A percentile compares a stretch with the other conserved stretches of the same genome.
Conservation (phyloP, 2,329 filamentous ascomycete genomes). For the Exophiala phaeomuriformis region DNA sequence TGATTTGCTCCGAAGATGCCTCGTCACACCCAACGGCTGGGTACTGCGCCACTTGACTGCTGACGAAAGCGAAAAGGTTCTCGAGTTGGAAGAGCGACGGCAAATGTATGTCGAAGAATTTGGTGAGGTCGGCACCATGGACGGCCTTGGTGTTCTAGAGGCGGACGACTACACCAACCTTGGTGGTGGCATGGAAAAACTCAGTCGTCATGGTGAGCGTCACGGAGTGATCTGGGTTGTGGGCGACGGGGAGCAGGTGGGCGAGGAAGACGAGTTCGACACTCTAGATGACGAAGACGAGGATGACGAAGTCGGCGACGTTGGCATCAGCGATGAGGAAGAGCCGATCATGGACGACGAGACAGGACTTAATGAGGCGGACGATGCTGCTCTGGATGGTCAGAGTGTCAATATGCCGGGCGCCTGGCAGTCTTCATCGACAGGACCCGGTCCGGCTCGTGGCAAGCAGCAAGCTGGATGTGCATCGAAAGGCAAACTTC, state of each 20-base stretch:
- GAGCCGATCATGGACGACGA: slow-evolving; percentile 5
- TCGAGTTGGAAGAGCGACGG: slow-evolving; percentile 38
- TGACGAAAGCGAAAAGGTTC: slow-evolving; percentile 42
- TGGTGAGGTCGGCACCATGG: slow-evolving; percentile 31
- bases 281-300: slow-evolving; percentile 19
- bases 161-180: slow-evolving; percentile 40
- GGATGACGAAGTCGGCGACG: slow-evolving; percentile 7
- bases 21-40: slow-evolving; percentile 41
- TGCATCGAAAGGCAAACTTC: slow-evolving; percentile 3
- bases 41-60: slow-evolving; percentile 39
- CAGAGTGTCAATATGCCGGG: slow-evolving; percentile 16
- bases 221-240: slow-evolving; percentile 41
- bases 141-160: slow-evolving; percentile 26
- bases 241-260: slow-evolving; percentile 26
- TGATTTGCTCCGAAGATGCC: slow-evolving; percentile 36
- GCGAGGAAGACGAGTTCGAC: slow-evolving; percentile 25
- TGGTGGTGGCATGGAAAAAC: slow-evolving; percentile 39
- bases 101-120: slow-evolving; percentile 35
- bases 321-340: background rate
- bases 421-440: slow-evolving; percentile 8
- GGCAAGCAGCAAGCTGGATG: background rate
- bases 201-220: slow-evolving; percentile 40
- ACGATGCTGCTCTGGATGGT: background rate
- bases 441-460: background rate
- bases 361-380: background rate